These are phyloP conservation scores for Plasmodium gaboni DNA, from an alignment of 169 alveolate species.

Conservation along the genomic window DNA sequence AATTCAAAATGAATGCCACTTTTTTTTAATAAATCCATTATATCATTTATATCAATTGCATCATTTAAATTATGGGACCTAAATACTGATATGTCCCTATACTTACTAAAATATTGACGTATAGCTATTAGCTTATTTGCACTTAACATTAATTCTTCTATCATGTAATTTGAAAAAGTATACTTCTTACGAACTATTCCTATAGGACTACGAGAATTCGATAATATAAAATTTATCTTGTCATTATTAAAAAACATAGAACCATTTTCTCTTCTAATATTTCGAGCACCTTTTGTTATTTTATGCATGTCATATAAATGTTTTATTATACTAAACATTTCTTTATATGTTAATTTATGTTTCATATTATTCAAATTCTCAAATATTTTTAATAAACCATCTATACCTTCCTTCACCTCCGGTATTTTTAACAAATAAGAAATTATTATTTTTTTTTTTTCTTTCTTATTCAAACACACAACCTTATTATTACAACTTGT, in stretches of 20 bases:
- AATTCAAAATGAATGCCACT: conserved; percentile 42
- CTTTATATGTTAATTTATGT: conserved; percentile 15
- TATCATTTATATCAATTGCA: conserved; percentile 35
- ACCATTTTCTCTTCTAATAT: conserved; percentile 60
- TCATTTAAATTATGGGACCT: conserved; percentile 40
- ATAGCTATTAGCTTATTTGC: conserved; percentile 96
- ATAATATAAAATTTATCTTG: conserved; percentile 50
- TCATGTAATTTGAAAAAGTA: conserved; percentile 82
- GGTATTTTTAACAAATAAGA: conserved; percentile 7
- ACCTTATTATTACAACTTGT: no score
- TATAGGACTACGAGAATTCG: conserved; percentile 34
- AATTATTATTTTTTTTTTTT: not conserved
- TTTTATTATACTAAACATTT: conserved; percentile 36
- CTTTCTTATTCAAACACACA: no score
- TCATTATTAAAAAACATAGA: conserved; percentile 44
- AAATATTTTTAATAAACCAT: conserved; percentile 19
- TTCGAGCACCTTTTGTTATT: conserved; percentile 54
- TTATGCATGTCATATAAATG: conserved; percentile 53
- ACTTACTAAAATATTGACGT: conserved; percentile 67
- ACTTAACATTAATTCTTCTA: conserved; percentile 98
- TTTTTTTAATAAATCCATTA: conserved; percentile 54
- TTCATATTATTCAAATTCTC: conserved; percentile 23
- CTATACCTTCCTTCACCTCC: conserved; percentile 16
- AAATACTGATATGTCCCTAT: conserved; percentile 53
- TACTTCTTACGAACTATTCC: conserved; percentile 39